phyloP scores from a whole-genome alignment of 129 eudicot species.

The Oenanthe sinensis region DNA sequence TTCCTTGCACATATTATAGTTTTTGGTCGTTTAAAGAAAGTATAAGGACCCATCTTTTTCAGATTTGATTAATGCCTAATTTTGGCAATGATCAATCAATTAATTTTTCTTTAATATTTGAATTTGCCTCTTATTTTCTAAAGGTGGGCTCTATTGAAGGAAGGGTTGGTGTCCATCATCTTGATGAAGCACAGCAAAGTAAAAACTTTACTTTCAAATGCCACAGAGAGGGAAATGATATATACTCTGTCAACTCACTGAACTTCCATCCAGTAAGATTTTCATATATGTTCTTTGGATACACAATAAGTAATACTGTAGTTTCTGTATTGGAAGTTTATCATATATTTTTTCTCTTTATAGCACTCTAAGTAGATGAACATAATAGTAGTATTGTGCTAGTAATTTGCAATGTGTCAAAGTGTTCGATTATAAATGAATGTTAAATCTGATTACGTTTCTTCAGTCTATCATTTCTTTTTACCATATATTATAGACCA shows the following conservation, averaged over 20 bases:
- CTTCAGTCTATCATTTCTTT: not conserved
- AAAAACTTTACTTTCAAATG: conserved; percentile 95
- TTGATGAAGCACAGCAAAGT: conserved; percentile 73
- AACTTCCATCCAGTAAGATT: conserved; percentile 91
- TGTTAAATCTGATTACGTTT: not conserved
- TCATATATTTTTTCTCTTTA: not conserved
- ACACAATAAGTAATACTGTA: not conserved
- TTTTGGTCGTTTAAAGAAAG: not conserved
- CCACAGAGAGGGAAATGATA: conserved; percentile 79
- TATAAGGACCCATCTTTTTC: not conserved
- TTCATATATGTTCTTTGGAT: not conserved
- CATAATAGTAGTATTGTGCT: not conserved
- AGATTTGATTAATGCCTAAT: not conserved
- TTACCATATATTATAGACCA: no score
- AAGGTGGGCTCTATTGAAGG: conserved; percentile 99
- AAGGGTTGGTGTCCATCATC: conserved; percentile 95
- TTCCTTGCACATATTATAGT: not conserved
- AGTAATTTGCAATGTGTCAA: not conserved
- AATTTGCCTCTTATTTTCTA: not conserved
- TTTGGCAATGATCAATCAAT: not conserved
- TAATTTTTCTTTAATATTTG: not conserved
- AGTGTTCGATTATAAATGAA: not conserved
- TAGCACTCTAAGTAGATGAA: not conserved
- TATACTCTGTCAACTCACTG: conserved; percentile 86
- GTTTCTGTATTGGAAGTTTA: not conserved